Evolutionary conservation across 176 grass and related monocot genomes (phyloP).

Genomic region (Aegilops tauschii): DNA sequence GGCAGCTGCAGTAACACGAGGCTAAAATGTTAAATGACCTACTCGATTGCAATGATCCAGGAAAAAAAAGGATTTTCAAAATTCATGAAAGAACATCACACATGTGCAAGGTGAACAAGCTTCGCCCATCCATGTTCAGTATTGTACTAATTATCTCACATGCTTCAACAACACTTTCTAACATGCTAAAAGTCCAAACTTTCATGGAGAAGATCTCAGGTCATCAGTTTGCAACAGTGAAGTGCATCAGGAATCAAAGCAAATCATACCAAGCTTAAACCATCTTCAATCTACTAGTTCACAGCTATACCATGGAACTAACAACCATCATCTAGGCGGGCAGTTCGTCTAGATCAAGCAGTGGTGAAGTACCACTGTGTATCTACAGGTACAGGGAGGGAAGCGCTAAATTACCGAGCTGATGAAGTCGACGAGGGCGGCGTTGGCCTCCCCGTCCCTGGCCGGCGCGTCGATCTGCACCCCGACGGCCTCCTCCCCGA

Average conservation of each 20-base stretch:
- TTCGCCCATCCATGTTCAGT: not conserved
- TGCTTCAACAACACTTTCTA: not conserved
- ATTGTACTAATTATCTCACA: not conserved
- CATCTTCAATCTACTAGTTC: not conserved
- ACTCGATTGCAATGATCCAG: not conserved
- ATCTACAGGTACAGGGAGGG: too few species aligned
- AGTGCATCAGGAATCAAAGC: not conserved
- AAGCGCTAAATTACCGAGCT: constrained; percentile 52
- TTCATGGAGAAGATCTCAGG: not conserved
- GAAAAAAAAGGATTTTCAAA: not conserved
- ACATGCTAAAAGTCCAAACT: too few species aligned
- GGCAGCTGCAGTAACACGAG: not conserved
- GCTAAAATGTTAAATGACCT: not conserved
- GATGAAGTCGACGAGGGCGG: constrained; percentile 87
- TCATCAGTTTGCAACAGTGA: not conserved
- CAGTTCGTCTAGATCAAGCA: not conserved
- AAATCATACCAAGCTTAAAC: not conserved
- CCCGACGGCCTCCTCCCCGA: constrained; percentile 79
- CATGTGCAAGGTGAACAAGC: not conserved
- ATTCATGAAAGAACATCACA: not conserved
- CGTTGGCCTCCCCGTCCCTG: constrained; percentile 91
- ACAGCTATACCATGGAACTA: not conserved
- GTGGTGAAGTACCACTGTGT: too few species aligned
- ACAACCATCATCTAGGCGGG: not conserved
- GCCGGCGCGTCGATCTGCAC: constrained; percentile 96